phyloP scores from a whole-genome alignment of 257 asterid species.

The Ligustrum vulgare region DNA sequence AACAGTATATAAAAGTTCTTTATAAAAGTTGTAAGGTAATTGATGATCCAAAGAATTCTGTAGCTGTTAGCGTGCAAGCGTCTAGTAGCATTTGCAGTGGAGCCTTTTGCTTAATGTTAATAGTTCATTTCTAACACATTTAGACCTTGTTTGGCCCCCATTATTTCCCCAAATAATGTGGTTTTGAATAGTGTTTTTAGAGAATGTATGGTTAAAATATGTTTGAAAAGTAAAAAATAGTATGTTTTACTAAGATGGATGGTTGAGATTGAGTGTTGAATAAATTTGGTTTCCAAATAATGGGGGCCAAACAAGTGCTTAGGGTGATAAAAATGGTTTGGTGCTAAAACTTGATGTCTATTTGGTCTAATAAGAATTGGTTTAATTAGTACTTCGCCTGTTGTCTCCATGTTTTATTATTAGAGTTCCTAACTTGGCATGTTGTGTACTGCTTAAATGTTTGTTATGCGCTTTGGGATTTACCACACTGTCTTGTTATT shows the following conservation, averaged over 20 bases:
- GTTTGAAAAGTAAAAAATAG: too few species aligned
- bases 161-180: too few species aligned
- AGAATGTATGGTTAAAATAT: too few species aligned
- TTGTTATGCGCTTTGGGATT: background rate
- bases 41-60: background rate
- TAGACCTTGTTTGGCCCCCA: too few species aligned
- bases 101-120: background rate
- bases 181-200: too few species aligned
- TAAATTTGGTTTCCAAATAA: too few species aligned
- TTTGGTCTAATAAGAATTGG: conserved; percentile 1
- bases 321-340: background rate
- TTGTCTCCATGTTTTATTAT: background rate
- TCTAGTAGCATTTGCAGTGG: background rate
- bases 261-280: too few species aligned
- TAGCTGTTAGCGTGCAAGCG: background rate
- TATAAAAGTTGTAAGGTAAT: background rate
- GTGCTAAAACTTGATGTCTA: background rate
- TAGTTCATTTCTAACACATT: background rate
- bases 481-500: background rate
- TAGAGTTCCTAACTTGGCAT: background rate
- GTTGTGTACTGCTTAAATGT: background rate
- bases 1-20: background rate
- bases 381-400: background rate
- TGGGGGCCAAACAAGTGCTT: too few species aligned
- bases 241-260: too few species aligned